Base-by-base conservation (phyloP, 257 asterid genomes). In the Nemophila menziesii region DNA sequence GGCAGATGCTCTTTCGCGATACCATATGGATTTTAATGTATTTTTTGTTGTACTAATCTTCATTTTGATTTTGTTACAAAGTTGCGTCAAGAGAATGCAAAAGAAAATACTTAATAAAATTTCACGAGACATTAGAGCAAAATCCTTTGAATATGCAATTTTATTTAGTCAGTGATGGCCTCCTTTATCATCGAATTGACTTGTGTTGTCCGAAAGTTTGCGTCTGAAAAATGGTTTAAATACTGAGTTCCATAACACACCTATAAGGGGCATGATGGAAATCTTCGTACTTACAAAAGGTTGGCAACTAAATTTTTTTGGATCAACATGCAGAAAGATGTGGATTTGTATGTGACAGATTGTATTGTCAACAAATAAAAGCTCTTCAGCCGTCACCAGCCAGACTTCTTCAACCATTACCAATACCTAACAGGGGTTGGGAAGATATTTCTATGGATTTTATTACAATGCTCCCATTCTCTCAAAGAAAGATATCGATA, bases 241-340 rank as follows among this genome's bases (percentile, higher is more conserved):
- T n/a, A n/a, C n/a, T n/a, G 61, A 55, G n/a, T 37, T 18, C 10
- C 57, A 57, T 11, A 23, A 14, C 11, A 11, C 60, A 0, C 36
- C 22, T 0, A 6, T 15, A 0, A 57, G 37, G 57, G 51, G 8
- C 51, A 48, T 16, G 16, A 51, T 0, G 51, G 57, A 3, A 23
- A 10, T 2, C 16, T 19, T 3, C 20, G 23, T 3, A 55, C 53
- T 0, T 46, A 6, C 3, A 17, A 12, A 1, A 1, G 37, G 8
- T 10, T 55, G 14, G 22, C 27, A 0, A 8, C 27, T 0, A 17
- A 19, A 3, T 21, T 47, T 18, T 29, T 9, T 11, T 17, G 23
- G 12, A 17, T 24, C 12, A 5, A 29, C 4, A 10, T 47, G 23
- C 22, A 15, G 11, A 16, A 5, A 10, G 52, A 47, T 36, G 14